phyloP scores from a whole-genome alignment of 192 early-diverging fungal genomes.

The Coemansia brasiliensis region DNA sequence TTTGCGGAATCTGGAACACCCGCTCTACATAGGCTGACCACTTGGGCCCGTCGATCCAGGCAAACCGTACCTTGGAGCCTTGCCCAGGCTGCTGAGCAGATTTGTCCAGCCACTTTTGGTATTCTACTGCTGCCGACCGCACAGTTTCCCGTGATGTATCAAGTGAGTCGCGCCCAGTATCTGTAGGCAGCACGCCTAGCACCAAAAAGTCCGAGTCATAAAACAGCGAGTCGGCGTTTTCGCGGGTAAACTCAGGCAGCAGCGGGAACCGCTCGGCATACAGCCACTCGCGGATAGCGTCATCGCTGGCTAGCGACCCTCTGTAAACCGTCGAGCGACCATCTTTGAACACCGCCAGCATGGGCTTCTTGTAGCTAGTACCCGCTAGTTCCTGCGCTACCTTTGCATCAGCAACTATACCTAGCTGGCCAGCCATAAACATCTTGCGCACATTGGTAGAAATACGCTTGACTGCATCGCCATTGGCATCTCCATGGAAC shows the following conservation, averaged over 20 bases:
- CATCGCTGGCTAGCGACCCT: slow-evolving; percentile 37
- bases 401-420: slow-evolving; percentile 16
- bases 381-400: slow-evolving; percentile 15
- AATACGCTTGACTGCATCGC: slow-evolving; percentile 27
- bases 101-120: slow-evolving; percentile 12
- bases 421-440: slow-evolving; percentile 45
- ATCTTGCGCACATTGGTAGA: slow-evolving; percentile 45
- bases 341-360: slow-evolving; percentile 65
- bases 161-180: slow-evolving; percentile 17
- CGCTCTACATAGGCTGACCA: slow-evolving; percentile 63
- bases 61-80: slow-evolving; percentile 56
- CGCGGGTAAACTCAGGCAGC: slow-evolving; percentile 62
- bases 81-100: not conserved
- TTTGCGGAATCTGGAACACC: slow-evolving; percentile 50
- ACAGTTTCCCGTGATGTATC: slow-evolving; percentile 18
- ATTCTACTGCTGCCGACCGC: slow-evolving; percentile 30
- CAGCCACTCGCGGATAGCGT: slow-evolving; percentile 61
- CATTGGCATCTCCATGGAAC: slow-evolving; percentile 46
- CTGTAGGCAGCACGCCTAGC: slow-evolving; percentile 62
- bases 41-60: slow-evolving; percentile 62
- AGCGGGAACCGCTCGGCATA: slow-evolving; percentile 65
- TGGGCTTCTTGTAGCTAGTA: slow-evolving; percentile 35
- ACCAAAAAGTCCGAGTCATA: slow-evolving; percentile 64
- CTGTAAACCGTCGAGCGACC: slow-evolving; percentile 28
- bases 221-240: slow-evolving; percentile 71